Conservation (phyloP, 2,329 filamentous ascomycete genomes). For the Venturia pyrina region DNA sequence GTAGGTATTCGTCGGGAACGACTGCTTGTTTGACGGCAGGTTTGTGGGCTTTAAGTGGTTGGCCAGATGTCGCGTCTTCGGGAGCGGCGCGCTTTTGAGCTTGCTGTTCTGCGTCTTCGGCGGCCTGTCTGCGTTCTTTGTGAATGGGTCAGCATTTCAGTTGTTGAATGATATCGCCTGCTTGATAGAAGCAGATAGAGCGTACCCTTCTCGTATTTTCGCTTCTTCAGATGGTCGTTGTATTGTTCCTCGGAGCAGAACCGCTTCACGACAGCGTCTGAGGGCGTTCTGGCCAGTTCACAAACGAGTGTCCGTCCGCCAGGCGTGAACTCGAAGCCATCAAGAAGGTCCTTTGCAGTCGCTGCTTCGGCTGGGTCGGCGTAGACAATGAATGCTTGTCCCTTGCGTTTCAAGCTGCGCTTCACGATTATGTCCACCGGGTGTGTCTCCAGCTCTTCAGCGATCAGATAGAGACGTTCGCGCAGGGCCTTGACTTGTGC, state of each 20-base stretch:
- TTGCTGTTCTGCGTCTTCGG: slow-evolving; percentile 44
- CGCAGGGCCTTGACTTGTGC: slow-evolving; percentile 1
- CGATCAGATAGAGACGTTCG: slow-evolving; percentile 2
- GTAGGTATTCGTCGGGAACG: slow-evolving; percentile 94
- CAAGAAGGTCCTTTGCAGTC: slow-evolving; percentile 75
- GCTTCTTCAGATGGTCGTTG: slow-evolving; percentile 73
- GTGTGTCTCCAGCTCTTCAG: not conserved
- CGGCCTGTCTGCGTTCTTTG: slow-evolving; percentile 65
- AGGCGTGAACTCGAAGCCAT: slow-evolving; percentile 78
- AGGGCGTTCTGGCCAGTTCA: slow-evolving; percentile 69
- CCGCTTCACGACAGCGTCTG: slow-evolving; percentile 74
- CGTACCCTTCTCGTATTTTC: slow-evolving; percentile 81
- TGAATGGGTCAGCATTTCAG: slow-evolving; percentile 12
- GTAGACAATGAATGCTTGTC: slow-evolving; percentile 92
- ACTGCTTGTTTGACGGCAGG: slow-evolving; percentile 56
- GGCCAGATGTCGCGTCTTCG: slow-evolving; percentile 31
- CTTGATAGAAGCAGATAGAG: not conserved
- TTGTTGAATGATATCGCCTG: not conserved
- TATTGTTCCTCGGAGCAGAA: slow-evolving; percentile 71
- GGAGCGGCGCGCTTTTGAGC: slow-evolving; percentile 17
- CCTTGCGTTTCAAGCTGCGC: slow-evolving; percentile 82
- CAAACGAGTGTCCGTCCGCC: slow-evolving; percentile 74
- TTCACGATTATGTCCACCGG: slow-evolving; percentile 72
- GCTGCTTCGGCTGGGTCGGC: slow-evolving; percentile 69
- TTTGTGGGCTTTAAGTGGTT: slow-evolving; percentile 61